phyloP scores from a whole-genome alignment of 768 basidiomycete species.

The Rubroboletus satanas region DNA sequence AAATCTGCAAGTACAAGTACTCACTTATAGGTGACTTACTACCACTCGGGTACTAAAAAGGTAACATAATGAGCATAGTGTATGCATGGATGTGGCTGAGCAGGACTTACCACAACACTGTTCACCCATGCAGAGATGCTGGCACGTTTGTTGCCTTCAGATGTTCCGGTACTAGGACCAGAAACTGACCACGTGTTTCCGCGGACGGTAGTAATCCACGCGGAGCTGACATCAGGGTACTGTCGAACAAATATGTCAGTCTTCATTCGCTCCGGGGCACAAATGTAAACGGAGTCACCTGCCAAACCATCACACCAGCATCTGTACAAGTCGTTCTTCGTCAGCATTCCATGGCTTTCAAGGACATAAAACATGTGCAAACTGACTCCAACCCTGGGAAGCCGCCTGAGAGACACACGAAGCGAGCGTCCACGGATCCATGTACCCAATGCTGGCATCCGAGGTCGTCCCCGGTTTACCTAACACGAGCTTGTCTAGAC shows the following conservation, averaged over 20 bases:
- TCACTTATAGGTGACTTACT: slow-evolving; percentile 40
- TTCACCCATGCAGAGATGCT: slow-evolving; percentile 28
- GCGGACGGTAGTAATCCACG: slow-evolving; percentile 40
- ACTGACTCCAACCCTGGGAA: slow-evolving; percentile 62
- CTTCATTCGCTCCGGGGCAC: not conserved
- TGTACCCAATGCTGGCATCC: slow-evolving; percentile 56
- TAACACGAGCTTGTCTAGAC: slow-evolving; percentile 64
- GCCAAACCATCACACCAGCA: slow-evolving; percentile 39
- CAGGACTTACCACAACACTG: slow-evolving; percentile 32
- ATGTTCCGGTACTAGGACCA: slow-evolving; percentile 3
- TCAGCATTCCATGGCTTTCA: not conserved
- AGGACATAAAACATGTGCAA: not conserved
- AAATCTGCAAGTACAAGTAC: slow-evolving; percentile 1
- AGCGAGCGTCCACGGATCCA: slow-evolving; percentile 53
- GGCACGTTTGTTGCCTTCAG: slow-evolving; percentile 30
- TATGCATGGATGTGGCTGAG: not conserved
- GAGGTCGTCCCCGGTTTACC: slow-evolving; percentile 58
- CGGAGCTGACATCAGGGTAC: slow-evolving; percentile 37
- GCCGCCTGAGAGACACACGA: slow-evolving; percentile 61
- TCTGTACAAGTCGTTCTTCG: slow-evolving; percentile 15
- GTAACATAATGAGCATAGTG: not conserved
- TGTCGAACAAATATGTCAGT: slow-evolving; percentile 6
- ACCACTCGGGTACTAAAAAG: slow-evolving; percentile 41
- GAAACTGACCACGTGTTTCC: slow-evolving; percentile 34
- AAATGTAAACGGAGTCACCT: slow-evolving; percentile 23